Evolutionary conservation across 1,284 basidiomycete species (phyloP), one percentile per base, ranked within the genome.

Genomic region (Mycosarcoma mackinlayi): DNA sequence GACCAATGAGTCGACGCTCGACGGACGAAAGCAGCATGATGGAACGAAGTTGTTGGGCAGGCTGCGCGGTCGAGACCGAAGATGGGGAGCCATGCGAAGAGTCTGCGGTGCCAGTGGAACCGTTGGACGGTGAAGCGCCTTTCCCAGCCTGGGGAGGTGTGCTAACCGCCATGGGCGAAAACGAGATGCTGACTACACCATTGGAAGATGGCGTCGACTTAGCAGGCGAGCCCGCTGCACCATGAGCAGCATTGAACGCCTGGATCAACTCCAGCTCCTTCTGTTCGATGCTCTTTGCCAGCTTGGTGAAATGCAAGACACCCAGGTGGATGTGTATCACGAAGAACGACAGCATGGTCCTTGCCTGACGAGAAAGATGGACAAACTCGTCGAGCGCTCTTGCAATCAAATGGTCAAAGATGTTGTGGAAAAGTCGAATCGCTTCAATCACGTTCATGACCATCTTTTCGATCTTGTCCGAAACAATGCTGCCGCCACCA

Each of bases 251-350:
- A 19, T 71, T 62, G 30, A 58, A 66, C 18, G 51, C 52, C 44
- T 67, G 60, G 6, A 72, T 58, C 30, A 72, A 23, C 28, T 72
- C 69, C 42, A 64, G 28, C 47, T 72, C 69, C 50, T 67, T 67
- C 50, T 54, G 49, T 41, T 72, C 69, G 11, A 72, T 63, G 19
- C 38, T 48, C 57, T 69, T 68, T 3, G 65, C 60, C 31, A 73
- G 27, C 33, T 57, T 57, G 19, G 49, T 54, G 25, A 73, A 73
- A 27, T 73, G 70, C 19, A 73, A 28, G 30, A 68, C 65, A 0
- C 70, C 70, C 13, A 69, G 18, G 33, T 73, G 70, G 25, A 73
- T 73, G 33, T 73, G 70, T 3, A 73, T 61, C 27, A 69, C 70
- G 33, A 73, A 69, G 39, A 73, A 67, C 3, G 39, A 40, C 25